Evolutionary conservation across 78 protist genomes (phyloP).

Genomic region (Paratrimastix pyriformis): DNA sequence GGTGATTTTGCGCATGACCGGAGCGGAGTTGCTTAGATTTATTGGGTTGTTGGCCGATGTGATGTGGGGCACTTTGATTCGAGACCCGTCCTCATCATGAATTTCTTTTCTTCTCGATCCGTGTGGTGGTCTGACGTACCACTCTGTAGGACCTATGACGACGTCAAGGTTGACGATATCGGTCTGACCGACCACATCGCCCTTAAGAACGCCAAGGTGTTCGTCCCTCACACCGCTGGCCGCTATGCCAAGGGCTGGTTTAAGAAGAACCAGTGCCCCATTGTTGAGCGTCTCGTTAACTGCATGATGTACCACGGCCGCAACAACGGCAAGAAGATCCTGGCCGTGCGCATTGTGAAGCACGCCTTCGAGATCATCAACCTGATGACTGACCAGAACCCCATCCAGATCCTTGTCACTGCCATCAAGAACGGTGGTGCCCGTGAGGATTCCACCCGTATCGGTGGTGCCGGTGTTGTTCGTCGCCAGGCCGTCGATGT

Average conservation of each 20-base stretch:
- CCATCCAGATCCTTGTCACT: conserved; percentile 74
- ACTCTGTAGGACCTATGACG: conserved; percentile 41
- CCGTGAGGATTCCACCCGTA: conserved; percentile 99
- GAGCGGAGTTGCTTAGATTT: too few species aligned
- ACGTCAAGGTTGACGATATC: conserved; percentile 56
- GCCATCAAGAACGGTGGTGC: conserved; percentile 93
- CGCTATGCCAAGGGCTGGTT: conserved; percentile 89
- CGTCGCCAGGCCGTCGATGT: conserved; percentile 99
- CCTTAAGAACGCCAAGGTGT: conserved; percentile 59
- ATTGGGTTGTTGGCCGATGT: conserved; percentile 31
- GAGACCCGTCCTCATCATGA: background rate
- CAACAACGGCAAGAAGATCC: conserved; percentile 99
- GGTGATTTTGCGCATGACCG: background rate
- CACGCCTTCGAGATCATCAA: conserved; percentile 97
- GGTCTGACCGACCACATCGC: conserved; percentile 85
- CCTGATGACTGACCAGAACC: conserved; percentile 94
- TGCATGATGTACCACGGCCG: conserved; percentile 80
- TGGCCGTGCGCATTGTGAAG: conserved; percentile 94
- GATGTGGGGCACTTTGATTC: conserved; percentile 69
- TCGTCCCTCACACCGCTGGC: conserved; percentile 98
- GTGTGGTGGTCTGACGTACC: background rate
- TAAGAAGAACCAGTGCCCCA: conserved; percentile 98
- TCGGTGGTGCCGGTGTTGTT: conserved; percentile 97
- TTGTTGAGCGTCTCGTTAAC: conserved; percentile 87
- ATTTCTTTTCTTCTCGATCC: background rate